A percentile compares a stretch with the other conserved stretches of the same genome.
Evolutionary conservation across 1,284 basidiomycete species (phyloP).

Genomic region (Irpex sp.): DNA sequence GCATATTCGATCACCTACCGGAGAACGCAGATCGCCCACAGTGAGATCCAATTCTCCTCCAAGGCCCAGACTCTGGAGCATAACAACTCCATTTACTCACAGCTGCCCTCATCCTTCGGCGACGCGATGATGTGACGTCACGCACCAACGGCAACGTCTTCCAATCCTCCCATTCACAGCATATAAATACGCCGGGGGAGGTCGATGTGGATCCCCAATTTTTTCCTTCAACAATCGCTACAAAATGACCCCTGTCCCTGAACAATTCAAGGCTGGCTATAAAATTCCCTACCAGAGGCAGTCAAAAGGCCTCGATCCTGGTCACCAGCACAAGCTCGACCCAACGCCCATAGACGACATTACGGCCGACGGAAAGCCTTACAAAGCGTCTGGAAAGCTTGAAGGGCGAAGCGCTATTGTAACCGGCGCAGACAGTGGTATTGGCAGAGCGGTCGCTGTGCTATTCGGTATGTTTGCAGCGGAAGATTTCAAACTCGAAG

Average conservation of each 20-base stretch:
- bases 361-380: constrained; percentile 43
- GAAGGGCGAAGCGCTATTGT: constrained; percentile 44
- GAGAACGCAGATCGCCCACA: too few relatives aligned
- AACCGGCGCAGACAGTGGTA: constrained; percentile 50
- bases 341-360: constrained; percentile 46
- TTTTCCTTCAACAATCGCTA: background rate
- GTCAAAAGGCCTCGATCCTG: constrained; percentile 17
- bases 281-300: constrained; percentile 29
- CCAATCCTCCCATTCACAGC: background rate
- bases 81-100: background rate
- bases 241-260: constrained; percentile 13
- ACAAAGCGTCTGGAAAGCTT: constrained; percentile 40
- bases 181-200: background rate
- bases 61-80: too few relatives aligned
- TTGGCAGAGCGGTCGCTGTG: constrained; percentile 36
- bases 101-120: background rate
- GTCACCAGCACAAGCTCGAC: constrained; percentile 28
- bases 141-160: constrained; percentile 4
- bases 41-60: too few relatives aligned
- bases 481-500: constrained; percentile 1
- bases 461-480: constrained; percentile 28
- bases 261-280: constrained; percentile 30
- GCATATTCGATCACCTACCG: too few relatives aligned
- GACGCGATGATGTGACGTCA: constrained; percentile 12
- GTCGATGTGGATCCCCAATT: background rate